Evolutionary conservation across 208 protist species (phyloP).

Genomic region (Trypanosomatidae sp.): DNA sequence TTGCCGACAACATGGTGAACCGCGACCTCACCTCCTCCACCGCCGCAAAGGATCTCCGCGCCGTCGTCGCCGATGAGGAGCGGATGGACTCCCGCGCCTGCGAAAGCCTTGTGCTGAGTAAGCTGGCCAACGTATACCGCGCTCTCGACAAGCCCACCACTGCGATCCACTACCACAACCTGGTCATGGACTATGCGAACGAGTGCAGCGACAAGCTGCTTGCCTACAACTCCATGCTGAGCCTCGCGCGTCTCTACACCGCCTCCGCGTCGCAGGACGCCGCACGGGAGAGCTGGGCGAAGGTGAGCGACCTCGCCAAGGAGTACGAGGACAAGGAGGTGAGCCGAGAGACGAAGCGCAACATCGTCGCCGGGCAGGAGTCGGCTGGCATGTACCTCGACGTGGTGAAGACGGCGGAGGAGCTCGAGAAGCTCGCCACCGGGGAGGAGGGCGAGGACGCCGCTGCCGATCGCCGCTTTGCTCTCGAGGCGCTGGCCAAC

Average conservation of each 20-base stretch:
- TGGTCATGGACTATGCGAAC: constrained; percentile 70
- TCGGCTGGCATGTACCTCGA: constrained; percentile 64
- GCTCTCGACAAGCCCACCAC: constrained; percentile 70
- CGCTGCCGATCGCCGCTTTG: constrained; percentile 66
- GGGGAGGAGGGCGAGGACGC: constrained; percentile 70
- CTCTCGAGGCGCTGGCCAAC: constrained; percentile 77
- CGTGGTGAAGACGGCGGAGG: constrained; percentile 68
- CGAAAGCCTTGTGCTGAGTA: constrained; percentile 65
- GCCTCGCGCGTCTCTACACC: constrained; percentile 78
- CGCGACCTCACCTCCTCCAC: constrained; percentile 26
- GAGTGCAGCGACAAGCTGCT: constrained; percentile 70
- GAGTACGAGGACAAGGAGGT: constrained; percentile 86
- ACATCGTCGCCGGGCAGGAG: constrained; percentile 75
- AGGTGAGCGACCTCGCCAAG: constrained; percentile 76
- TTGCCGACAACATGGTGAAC: constrained; percentile 28
- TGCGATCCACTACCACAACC: constrained; percentile 76
- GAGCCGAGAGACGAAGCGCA: constrained; percentile 82
- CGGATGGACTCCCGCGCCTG: constrained; percentile 49
- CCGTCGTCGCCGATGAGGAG: constrained; percentile 52
- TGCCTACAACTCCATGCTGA: constrained; percentile 75
- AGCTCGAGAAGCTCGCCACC: constrained; percentile 62
- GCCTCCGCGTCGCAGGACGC: constrained; percentile 33
- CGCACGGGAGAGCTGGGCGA: constrained; percentile 67
- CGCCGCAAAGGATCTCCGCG: constrained; percentile 34
- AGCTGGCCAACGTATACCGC: constrained; percentile 76